These are phyloP conservation scores for Penicillium sp. DNA, from an alignment of 2,329 filamentous ascomycete species.

Conservation along the genomic window DNA sequence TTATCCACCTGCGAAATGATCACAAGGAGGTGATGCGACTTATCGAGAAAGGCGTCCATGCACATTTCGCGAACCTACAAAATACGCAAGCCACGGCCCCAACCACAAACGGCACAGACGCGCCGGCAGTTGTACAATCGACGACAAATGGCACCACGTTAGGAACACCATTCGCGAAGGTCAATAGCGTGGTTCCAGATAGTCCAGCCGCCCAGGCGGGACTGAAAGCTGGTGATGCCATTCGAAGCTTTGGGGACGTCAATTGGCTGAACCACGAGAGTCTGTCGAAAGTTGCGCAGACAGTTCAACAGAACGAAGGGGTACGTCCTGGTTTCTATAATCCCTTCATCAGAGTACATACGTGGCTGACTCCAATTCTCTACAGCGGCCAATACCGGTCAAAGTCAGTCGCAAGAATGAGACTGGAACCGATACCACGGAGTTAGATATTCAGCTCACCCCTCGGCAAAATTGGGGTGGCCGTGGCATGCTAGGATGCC, in stretches of 20 bases:
- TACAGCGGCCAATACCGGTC: slow-evolving; percentile 65
- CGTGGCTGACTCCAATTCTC: slow-evolving; percentile 1
- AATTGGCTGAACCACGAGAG: slow-evolving; percentile 82
- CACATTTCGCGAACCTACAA: slow-evolving; percentile 73
- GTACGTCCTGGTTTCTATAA: slow-evolving; percentile 51
- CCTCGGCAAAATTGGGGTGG: slow-evolving; percentile 86
- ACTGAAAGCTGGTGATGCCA: slow-evolving; percentile 71
- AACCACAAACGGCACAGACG: slow-evolving; percentile 23
- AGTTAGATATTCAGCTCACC: slow-evolving; percentile 68
- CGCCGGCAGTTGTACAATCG: slow-evolving; percentile 20
- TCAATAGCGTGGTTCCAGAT: slow-evolving; percentile 72
- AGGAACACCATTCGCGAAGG: slow-evolving; percentile 74
- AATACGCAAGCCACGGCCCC: slow-evolving; percentile 47
- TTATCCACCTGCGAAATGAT: slow-evolving; percentile 87
- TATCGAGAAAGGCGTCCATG: slow-evolving; percentile 83
- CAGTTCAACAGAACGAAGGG: slow-evolving; percentile 83
- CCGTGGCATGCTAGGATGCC: slow-evolving; percentile 82
- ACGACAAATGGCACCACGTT: slow-evolving; percentile 35
- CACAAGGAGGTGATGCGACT: slow-evolving; percentile 82
- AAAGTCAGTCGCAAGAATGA: slow-evolving; percentile 55
- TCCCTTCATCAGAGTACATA: background rate
- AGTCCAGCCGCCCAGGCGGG: slow-evolving; percentile 84
- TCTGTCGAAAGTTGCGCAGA: slow-evolving; percentile 79
- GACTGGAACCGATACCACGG: slow-evolving; percentile 44
- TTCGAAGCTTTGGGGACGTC: slow-evolving; percentile 80